Percentiles rank a stretch among this genome's conserved stretches.
These are phyloP conservation scores for Saccharomyces jurei DNA, from an alignment of 805 yeast genomes.

Conservation along the genomic window DNA sequence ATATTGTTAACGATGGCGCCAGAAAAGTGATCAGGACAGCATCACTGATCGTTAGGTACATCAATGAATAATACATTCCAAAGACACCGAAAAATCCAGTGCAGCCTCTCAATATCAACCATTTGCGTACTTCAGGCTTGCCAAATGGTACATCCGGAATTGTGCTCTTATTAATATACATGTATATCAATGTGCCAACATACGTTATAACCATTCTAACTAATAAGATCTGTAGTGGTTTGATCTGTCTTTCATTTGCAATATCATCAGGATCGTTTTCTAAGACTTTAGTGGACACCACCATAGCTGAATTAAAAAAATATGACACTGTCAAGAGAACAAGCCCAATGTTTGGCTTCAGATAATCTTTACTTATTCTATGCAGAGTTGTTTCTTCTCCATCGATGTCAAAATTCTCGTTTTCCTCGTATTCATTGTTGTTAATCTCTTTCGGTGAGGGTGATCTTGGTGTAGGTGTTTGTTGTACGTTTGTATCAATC, in stretches of 20 bases:
- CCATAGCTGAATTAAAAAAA: constrained; percentile 70
- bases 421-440: background rate
- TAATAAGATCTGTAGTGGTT: constrained; percentile 71
- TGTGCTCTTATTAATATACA: constrained; percentile 36
- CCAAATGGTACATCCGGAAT: constrained; percentile 66
- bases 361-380: constrained; percentile 8
- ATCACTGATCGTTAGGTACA: constrained; percentile 70
- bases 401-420: background rate
- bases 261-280: constrained; percentile 53
- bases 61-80: constrained; percentile 65
- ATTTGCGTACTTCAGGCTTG: constrained; percentile 45
- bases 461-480: background rate
- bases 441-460: background rate
- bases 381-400: background rate
- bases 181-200: constrained; percentile 46
- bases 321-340: constrained; percentile 53
- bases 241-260: constrained; percentile 42
- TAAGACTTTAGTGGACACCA: constrained; percentile 63
- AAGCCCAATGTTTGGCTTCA: constrained; percentile 44
- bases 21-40: constrained; percentile 74
- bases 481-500: background rate
- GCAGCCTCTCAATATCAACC: constrained; percentile 54
- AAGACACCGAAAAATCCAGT: constrained; percentile 77
- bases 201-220: constrained; percentile 72
- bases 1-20: constrained; percentile 67